Evolutionary conservation across 2,329 filamentous ascomycete genomes (phyloP), one percentile per base, ranked within the genome.

Genomic region (Kalaharituber pfeilii): DNA sequence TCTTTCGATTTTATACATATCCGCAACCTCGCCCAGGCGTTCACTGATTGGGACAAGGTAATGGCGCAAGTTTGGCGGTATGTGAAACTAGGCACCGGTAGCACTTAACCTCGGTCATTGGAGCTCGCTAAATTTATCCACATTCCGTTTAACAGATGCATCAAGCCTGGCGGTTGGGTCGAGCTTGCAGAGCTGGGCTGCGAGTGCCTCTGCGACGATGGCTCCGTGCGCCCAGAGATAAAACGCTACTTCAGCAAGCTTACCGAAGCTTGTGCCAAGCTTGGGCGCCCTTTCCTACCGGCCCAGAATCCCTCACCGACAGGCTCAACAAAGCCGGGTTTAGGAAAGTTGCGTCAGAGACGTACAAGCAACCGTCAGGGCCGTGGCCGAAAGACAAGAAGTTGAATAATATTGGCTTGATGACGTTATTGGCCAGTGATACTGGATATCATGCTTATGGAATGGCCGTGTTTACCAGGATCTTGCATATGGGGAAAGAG

Each of bases 81-180:
- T 13, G 42, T 20, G 18, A 8, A 20, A 18, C 44, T 49, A n/a
- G n/a, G n/a, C n/a, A n/a, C n/a, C n/a, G n/a, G n/a, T n/a, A n/a
- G n/a, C n/a, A n/a, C n/a, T n/a, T n/a, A n/a, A n/a, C n/a, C n/a
- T n/a, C n/a, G n/a, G n/a, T n/a, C n/a, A n/a, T n/a, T n/a, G n/a
- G n/a, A n/a, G n/a, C n/a, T n/a, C n/a, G n/a, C n/a, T n/a, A n/a
- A n/a, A n/a, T n/a, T n/a, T n/a, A n/a, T n/a, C n/a, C n/a, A n/a
- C n/a, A n/a, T n/a, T n/a, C n/a, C n/a, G n/a, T 28, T 9, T 20
- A 7, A 4, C 60, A 68, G 70, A 42, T 76, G 74, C 54, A 65
- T 78, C 24, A 73, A 73, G 53, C 76, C 76, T 0, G 76, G 75
- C 30, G 75, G 75, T 15, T 79, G 72, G 71, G 70, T 79, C 29